A percentile compares a stretch with the other conserved stretches of the same genome.
phyloP scores from a whole-genome alignment of 176 grass and related monocot genomes.

The Oryza punctata region DNA sequence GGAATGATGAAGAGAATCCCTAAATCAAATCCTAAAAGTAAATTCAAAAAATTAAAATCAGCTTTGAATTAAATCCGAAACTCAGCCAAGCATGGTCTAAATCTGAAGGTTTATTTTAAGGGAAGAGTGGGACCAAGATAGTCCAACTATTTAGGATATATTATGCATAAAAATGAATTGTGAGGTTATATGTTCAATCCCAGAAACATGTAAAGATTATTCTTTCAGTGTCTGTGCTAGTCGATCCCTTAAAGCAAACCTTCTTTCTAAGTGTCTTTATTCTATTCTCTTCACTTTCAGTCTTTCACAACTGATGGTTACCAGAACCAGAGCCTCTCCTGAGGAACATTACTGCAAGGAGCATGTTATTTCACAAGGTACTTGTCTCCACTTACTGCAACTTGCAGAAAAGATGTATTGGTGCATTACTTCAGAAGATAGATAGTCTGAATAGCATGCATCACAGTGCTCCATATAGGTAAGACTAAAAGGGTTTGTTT shows the following conservation, averaged over 20 bases:
- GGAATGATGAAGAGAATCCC: too few species aligned
- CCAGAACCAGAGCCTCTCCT: not conserved
- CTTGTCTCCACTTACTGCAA: conserved; percentile 26
- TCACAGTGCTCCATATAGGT: conserved; percentile 37
- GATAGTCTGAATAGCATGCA: conserved; percentile 30
- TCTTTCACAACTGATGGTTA: conserved; percentile 13
- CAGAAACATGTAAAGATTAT: not conserved
- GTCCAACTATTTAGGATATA: too few species aligned
- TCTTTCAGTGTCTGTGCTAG: conserved; percentile 4
- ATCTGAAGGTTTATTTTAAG: too few species aligned
- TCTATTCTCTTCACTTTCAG: conserved; percentile 24
- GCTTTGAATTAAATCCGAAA: too few species aligned
- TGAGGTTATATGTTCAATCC: not conserved
- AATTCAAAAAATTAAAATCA: too few species aligned
- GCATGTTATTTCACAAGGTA: not conserved
- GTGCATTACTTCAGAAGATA: not conserved
- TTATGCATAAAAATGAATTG: too few species aligned
- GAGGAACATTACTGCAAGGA: not conserved
- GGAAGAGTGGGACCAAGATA: too few species aligned
- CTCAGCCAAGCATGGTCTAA: too few species aligned
- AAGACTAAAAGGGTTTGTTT: conserved; percentile 5
- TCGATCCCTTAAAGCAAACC: not conserved
- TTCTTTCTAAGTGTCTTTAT: not conserved
- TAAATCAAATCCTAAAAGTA: too few species aligned
- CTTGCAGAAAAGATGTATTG: conserved; percentile 14